Evolutionary conservation across 2,329 filamentous ascomycete genomes (phyloP).

Genomic region (Hymenoscyphus repandus): DNA sequence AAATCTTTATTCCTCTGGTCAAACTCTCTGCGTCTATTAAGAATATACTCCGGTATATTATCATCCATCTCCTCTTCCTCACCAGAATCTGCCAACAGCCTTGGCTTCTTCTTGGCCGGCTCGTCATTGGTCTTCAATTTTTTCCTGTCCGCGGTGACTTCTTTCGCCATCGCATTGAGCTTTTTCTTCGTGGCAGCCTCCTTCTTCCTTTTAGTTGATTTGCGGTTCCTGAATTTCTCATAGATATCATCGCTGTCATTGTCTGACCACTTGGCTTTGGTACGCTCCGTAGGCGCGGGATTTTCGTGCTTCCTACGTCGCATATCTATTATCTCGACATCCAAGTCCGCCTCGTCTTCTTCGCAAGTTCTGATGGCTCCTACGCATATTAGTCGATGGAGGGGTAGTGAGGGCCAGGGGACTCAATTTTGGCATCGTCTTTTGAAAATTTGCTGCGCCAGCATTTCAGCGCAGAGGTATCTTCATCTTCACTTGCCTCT

Average conservation of each 20-base stretch:
- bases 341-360: conserved; percentile 17
- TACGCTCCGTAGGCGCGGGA: conserved; percentile 13
- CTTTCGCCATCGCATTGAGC: conserved; percentile 41
- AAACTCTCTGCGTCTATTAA: conserved; percentile 62
- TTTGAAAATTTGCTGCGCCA: conserved; percentile 2
- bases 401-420: conserved; percentile 1
- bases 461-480: conserved; percentile 2
- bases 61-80: conserved; percentile 29
- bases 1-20: conserved; percentile 55
- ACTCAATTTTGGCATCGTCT: conserved; percentile 25
- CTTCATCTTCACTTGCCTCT: background rate
- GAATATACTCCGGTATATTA: conserved; percentile 65
- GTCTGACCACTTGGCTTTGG: conserved; percentile 45
- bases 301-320: conserved; percentile 20
- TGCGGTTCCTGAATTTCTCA: conserved; percentile 57
- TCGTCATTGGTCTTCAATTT: conserved; percentile 22
- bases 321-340: conserved; percentile 16
- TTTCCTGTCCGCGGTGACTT: conserved; percentile 21
- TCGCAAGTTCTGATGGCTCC: conserved; percentile 17
- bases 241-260: conserved; percentile 59
- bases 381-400: conserved; percentile 14
- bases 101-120: conserved; percentile 22
- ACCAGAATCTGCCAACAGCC: conserved; percentile 25
- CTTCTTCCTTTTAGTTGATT: conserved; percentile 47
- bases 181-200: conserved; percentile 41